Base-by-base conservation (phyloP, 768 basidiomycete genomes). In the Lactarius trivialis region DNA sequence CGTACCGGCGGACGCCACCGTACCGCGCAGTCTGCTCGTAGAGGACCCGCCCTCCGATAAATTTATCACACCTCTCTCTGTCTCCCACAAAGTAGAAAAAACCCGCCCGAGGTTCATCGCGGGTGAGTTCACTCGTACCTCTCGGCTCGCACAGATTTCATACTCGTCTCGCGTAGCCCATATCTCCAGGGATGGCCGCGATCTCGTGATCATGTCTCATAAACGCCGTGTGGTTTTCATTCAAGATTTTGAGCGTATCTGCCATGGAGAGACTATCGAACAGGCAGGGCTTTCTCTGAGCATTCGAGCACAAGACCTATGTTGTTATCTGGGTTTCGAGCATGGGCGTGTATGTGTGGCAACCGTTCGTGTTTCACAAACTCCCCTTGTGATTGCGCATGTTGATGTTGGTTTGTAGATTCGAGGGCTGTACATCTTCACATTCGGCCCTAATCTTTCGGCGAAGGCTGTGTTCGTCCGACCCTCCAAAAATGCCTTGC, bases 1-100 rank as follows among this genome's bases (percentile, higher is more conserved):
- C 7, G 74, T 85, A 11, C 87, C 84, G 63, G 77, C 78, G 6
- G 45, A 24, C 45, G 5, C 45, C 45, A 26, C 45, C 45, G 1
- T 48, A 26, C 45, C 6, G 5, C 12, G 45, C 15, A 48, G 4
- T 26, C 45, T 11, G 14, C 12, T 24, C 21, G 45, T 48, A 7
- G 45, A 48, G 14, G 45, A n/a, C 53, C 72, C 17, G 6, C 4
- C 14, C 32, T 7, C 14, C 30, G 32, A 52, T 14, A n/a, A 32
- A 4, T 28, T 28, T 9, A 11, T 26, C 21, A 48, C 21, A 24
- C 12, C 24, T 24, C 45, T 48, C 5, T 48, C 45, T 14, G 45
- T 48, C 45, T 48, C 45, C 45, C 24, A 11, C 45, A 24, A 14
- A 24, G 5, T 5, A 48, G 45, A 48, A 6, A 14, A 52, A 52